These are phyloP conservation scores for Drechslerella dactyloides DNA, from an alignment of 2,329 filamentous ascomycete species.

Conservation along the genomic window DNA sequence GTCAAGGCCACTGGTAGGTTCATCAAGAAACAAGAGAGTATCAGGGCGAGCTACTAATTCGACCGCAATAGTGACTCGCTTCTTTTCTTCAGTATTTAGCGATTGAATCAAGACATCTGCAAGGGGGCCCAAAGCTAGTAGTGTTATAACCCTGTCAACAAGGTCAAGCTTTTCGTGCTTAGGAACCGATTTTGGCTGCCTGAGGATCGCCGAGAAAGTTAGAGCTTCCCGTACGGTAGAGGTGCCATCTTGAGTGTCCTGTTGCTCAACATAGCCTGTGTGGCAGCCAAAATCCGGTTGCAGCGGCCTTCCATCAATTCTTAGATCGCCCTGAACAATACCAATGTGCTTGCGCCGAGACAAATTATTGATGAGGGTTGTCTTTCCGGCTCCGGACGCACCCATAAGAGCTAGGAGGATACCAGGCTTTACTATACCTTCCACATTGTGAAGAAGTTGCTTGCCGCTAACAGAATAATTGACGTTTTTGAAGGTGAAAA, in stretches of 20 bases:
- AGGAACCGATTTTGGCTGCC: slow-evolving; percentile 66
- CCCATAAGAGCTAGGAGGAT: slow-evolving; percentile 82
- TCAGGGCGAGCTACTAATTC: slow-evolving; percentile 74
- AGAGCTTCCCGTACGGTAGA: slow-evolving; percentile 72
- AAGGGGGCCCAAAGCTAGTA: slow-evolving; percentile 70
- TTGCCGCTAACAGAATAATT: slow-evolving; percentile 75
- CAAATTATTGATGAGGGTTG: slow-evolving; percentile 79
- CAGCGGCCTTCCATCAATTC: slow-evolving; percentile 71
- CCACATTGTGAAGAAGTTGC: slow-evolving; percentile 72
- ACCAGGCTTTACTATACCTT: slow-evolving; percentile 79
- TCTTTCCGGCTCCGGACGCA: slow-evolving; percentile 81
- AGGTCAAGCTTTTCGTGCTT: slow-evolving; percentile 70
- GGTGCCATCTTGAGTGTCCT: slow-evolving; percentile 73
- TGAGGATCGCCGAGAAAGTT: slow-evolving; percentile 71
- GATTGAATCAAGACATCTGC: slow-evolving; percentile 70
- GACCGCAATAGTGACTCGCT: slow-evolving; percentile 75
- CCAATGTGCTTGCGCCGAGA: slow-evolving; percentile 75
- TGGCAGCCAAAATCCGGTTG: slow-evolving; percentile 70
- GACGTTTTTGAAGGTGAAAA: slow-evolving; percentile 75
- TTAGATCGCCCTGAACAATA: slow-evolving; percentile 71
- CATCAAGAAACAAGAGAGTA: slow-evolving; percentile 73
- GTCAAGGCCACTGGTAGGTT: slow-evolving; percentile 74
- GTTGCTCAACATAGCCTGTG: slow-evolving; percentile 75
- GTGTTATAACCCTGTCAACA: slow-evolving; percentile 70
- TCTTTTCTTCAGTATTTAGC: slow-evolving; percentile 73